Evolutionary conservation across 2,329 filamentous ascomycete genomes (phyloP).

Genomic region (Colletotrichum camelliae): DNA sequence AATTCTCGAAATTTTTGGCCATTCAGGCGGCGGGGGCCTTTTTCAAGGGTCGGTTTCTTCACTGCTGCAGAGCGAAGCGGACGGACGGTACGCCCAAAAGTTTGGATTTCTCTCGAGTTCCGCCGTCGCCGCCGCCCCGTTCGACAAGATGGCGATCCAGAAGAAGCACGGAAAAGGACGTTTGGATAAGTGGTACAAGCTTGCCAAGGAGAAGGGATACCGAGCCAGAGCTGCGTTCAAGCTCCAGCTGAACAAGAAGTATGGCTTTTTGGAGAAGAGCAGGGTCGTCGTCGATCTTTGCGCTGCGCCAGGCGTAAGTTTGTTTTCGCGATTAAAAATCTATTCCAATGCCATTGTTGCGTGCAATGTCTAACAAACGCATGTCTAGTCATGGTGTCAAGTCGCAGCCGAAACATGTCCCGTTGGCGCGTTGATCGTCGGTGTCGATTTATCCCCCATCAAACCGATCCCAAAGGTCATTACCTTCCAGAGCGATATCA

Average conservation of each 20-base stretch:
- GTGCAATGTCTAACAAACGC: not conserved
- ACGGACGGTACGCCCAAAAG: not conserved
- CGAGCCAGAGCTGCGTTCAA: conserved; percentile 96
- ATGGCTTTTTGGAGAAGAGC: conserved; percentile 96
- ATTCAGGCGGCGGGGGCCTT: not conserved
- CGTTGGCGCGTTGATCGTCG: conserved; percentile 85
- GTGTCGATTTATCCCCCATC: conserved; percentile 93
- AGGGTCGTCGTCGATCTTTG: conserved; percentile 97
- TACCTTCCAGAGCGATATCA: conserved; percentile 97
- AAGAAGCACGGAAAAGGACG: conserved; percentile 99
- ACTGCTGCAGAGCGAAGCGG: not conserved
- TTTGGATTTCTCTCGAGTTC: not conserved
- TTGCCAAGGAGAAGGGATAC: conserved; percentile 98
- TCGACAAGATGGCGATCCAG: conserved; percentile 81
- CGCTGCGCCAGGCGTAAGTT: conserved; percentile 85
- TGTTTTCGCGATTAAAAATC: not conserved
- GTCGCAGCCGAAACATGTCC: conserved; percentile 97
- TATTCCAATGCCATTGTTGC: not conserved
- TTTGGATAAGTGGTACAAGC: conserved; percentile 98
- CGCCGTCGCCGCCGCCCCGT: not conserved
- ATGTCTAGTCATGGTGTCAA: conserved; percentile 88
- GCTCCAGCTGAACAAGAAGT: conserved; percentile 98
- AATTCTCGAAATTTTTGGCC: conserved; percentile 14
- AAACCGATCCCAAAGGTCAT: conserved; percentile 95
- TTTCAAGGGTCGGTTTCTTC: not conserved